phyloP scores from a whole-genome alignment of 2,329 filamentous ascomycete species.

The Monosporascus ibericus region DNA sequence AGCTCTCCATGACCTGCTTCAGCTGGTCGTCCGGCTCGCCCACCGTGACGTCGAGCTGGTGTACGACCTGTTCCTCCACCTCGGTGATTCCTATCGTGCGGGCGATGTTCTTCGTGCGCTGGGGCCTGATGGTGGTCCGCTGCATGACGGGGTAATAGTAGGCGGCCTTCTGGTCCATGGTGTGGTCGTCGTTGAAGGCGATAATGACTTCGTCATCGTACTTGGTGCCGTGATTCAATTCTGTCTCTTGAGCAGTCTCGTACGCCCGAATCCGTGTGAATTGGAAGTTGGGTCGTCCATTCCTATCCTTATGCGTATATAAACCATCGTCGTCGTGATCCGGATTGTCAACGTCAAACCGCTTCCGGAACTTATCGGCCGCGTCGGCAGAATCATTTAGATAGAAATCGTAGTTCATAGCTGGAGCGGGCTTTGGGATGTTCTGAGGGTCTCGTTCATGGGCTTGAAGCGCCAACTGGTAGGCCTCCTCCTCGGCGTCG shows the following conservation, averaged over 20 bases:
- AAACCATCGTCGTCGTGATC: slow-evolving; percentile 47
- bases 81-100: slow-evolving; percentile 41
- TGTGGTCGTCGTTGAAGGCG: slow-evolving; percentile 47
- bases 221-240: slow-evolving; percentile 52
- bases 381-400: slow-evolving; percentile 44
- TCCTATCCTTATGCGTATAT: slow-evolving; percentile 45
- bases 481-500: slow-evolving; percentile 47
- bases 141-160: slow-evolving; percentile 67
- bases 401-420: slow-evolving; percentile 63
- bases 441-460: slow-evolving; percentile 51
- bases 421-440: slow-evolving; percentile 49
- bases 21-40: slow-evolving; percentile 50
- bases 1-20: slow-evolving; percentile 44
- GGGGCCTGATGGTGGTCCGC: slow-evolving; percentile 54
- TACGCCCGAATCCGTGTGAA: slow-evolving; percentile 59
- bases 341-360: slow-evolving; percentile 53
- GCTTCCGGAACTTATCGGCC: slow-evolving; percentile 51
- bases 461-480: slow-evolving; percentile 43
- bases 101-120: slow-evolving; percentile 58
- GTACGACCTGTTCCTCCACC: slow-evolving; percentile 45
- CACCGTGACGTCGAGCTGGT: slow-evolving; percentile 50
- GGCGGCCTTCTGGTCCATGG: slow-evolving; percentile 45
- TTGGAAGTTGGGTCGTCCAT: slow-evolving; percentile 45
- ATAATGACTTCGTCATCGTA: slow-evolving; percentile 60
- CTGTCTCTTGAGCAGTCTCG: slow-evolving; percentile 54